Conservation (phyloP, 2,329 filamentous ascomycete species). For the Ophiostoma perfectum region DNA sequence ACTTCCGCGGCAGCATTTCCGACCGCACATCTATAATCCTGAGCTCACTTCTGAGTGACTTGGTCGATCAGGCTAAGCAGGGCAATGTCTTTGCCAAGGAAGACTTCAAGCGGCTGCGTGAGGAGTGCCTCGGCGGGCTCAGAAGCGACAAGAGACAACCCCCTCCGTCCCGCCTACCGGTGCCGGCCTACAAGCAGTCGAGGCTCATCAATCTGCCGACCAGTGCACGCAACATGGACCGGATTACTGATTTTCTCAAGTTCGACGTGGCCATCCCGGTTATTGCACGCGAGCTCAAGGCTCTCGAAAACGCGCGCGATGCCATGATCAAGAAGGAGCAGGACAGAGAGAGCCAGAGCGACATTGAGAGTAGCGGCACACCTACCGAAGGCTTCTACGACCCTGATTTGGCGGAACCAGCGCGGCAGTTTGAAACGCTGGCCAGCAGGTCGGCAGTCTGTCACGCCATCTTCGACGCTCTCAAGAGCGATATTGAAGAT, state of each 20-base stretch:
- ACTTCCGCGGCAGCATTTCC: constrained; percentile 49
- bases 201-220: constrained; percentile 18
- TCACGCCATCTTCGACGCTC: constrained; percentile 32
- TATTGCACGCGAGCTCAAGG: constrained; percentile 30
- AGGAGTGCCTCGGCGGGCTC: neutral
- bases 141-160: constrained; percentile 9
- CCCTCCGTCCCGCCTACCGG: constrained; percentile 27
- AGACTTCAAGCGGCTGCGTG: constrained; percentile 39
- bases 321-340: constrained; percentile 19
- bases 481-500: constrained; percentile 34
- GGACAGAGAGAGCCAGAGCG: constrained; percentile 36
- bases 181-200: constrained; percentile 44
- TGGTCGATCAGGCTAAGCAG: constrained; percentile 56
- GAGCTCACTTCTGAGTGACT: constrained; percentile 46
- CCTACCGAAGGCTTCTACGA: constrained; percentile 34
- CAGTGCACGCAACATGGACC: constrained; percentile 28
- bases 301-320: constrained; percentile 32
- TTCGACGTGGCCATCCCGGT: constrained; percentile 46
- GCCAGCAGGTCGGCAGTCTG: constrained; percentile 30
- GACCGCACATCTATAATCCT: constrained; percentile 43
- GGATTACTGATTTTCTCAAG: constrained; percentile 60
- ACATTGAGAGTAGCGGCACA: constrained; percentile 42
- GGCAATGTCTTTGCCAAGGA: constrained; percentile 44
- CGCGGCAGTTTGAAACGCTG: constrained; percentile 35
- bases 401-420: constrained; percentile 34